A percentile compares a stretch with the other conserved stretches of the same genome.
These are phyloP conservation scores for Penicillium tannophilum DNA, from an alignment of 495 filamentous ascomycete genomes.

Conservation along the genomic window DNA sequence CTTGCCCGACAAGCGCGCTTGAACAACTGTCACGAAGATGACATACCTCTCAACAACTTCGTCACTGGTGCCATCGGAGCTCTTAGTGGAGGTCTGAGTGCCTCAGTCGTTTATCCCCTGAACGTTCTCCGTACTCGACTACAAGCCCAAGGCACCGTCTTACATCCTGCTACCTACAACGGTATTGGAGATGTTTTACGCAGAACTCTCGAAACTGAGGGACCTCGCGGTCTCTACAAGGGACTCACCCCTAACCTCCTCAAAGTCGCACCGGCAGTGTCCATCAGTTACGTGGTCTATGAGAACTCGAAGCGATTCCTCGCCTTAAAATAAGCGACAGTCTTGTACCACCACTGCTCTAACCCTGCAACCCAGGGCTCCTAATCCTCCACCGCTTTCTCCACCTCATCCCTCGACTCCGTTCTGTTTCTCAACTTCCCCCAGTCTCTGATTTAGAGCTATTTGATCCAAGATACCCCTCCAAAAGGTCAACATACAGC, in stretches of 20 bases:
- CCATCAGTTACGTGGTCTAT: conserved; percentile 97
- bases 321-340: conserved; percentile 59
- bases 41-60: conserved; percentile 74
- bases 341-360: conserved; percentile 6
- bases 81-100: conserved; percentile 87
- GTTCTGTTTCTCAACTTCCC: conserved; percentile 3
- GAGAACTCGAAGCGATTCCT: conserved; percentile 88
- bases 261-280: conserved; percentile 95
- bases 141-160: conserved; percentile 89
- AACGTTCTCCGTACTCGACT: conserved; percentile 93
- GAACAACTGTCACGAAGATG: conserved; percentile 75
- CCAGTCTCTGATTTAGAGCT: conserved; percentile 7
- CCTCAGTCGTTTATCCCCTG: conserved; percentile 90
- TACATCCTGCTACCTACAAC: conserved; percentile 88
- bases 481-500: conserved; percentile 14
- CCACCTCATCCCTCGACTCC: conserved; percentile 16
- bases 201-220: conserved; percentile 81
- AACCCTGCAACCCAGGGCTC: background rate
- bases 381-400: conserved; percentile 8
- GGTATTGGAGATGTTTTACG: conserved; percentile 84
- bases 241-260: conserved; percentile 93
- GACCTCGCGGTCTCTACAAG: conserved; percentile 85
- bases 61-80: conserved; percentile 83
- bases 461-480: conserved; percentile 34
- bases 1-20: conserved; percentile 68